Conservation (phyloP, 202 grass and related monocot genomes). For the Tripidium arundinaceum region DNA sequence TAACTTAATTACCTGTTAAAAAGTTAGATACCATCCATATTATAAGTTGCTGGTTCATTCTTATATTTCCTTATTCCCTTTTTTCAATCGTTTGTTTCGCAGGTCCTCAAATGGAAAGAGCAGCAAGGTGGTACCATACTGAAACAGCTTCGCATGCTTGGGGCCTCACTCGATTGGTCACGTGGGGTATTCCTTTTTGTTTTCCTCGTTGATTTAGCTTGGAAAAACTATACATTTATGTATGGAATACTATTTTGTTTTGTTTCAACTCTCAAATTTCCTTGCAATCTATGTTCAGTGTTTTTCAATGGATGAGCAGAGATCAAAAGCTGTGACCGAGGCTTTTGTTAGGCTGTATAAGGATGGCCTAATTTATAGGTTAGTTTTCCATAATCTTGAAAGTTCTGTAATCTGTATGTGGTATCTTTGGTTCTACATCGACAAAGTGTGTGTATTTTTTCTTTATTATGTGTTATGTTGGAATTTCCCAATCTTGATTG, state of each 20-base stretch:
- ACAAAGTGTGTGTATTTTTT: neutral
- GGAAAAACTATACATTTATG: neutral
- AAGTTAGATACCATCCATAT: too few relatives aligned
- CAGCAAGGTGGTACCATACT: conserved; percentile 82
- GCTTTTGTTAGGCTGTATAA: conserved; percentile 84
- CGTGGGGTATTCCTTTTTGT: conserved; percentile 55
- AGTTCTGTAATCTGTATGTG: neutral
- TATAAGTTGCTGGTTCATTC: too few relatives aligned
- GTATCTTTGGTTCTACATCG: neutral
- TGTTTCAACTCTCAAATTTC: neutral
- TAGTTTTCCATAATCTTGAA: conserved; percentile 21
- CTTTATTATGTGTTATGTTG: too few relatives aligned
- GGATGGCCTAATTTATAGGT: conserved; percentile 86
- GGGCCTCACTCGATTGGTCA: conserved; percentile 96
- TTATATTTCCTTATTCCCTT: conserved; percentile 16
- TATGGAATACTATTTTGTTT: neutral
- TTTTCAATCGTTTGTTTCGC: too few relatives aligned
- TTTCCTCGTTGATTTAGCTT: too few relatives aligned
- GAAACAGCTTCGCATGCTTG: conserved; percentile 75
- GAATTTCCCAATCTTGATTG: neutral
- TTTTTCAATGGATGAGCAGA: conserved; percentile 93
- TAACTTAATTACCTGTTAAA: too few relatives aligned
- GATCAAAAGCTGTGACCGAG: conserved; percentile 84
- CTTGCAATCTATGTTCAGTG: neutral
- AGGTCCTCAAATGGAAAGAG: conserved; percentile 99